Conservation (phyloP, 2,329 filamentous ascomycete species). For the Sporothrix curviconia region DNA sequence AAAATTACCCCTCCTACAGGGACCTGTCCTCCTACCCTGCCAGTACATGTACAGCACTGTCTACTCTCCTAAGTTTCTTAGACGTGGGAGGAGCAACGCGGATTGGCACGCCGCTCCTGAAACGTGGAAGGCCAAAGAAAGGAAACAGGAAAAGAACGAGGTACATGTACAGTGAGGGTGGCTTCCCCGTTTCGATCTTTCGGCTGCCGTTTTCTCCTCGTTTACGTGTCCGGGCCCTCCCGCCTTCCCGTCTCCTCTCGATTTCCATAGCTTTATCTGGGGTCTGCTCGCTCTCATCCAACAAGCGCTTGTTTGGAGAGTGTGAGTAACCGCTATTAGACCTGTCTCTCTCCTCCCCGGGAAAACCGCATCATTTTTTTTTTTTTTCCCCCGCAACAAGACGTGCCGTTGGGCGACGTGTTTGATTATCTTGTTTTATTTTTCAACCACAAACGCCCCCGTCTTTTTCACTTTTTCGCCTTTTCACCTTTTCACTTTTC, state of each 20-base stretch:
- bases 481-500: background rate
- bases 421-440: constrained; percentile 2
- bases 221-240: background rate
- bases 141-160: background rate
- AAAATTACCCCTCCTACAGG: background rate
- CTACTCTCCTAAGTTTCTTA: no score
- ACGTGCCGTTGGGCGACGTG: background rate
- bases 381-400: constrained; percentile 3
- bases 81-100: background rate
- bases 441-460: background rate
- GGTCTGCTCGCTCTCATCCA: background rate
- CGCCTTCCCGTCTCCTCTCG: background rate
- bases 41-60: no score
- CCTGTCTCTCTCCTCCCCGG: background rate
- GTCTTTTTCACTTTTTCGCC: background rate
- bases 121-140: background rate
- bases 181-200: background rate
- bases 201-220: no score
- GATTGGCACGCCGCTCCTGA: background rate
- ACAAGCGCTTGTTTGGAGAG: no score
- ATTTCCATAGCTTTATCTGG: constrained; percentile 2
- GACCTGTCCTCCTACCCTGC: background rate
- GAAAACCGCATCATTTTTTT: background rate
- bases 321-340: no score
- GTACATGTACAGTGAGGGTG: no score